These are phyloP conservation scores for Trichoderma sp. DNA, from an alignment of 2,329 filamentous ascomycete genomes.

Conservation along the genomic window DNA sequence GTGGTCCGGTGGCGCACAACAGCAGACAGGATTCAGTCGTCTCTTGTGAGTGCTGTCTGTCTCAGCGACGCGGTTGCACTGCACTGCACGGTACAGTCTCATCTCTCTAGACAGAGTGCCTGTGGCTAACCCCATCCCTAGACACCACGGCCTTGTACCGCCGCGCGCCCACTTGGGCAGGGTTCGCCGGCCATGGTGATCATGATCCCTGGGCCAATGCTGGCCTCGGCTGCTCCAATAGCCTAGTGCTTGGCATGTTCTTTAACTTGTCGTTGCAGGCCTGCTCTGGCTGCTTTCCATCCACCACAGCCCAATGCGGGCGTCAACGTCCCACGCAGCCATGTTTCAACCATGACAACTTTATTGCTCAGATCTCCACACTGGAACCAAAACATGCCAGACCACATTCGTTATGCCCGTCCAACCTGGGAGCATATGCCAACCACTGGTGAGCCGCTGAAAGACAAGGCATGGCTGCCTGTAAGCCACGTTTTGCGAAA, in stretches of 20 bases:
- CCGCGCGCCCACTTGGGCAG: conserved; percentile 1
- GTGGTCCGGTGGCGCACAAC: conserved; percentile 7
- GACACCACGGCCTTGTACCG: background rate
- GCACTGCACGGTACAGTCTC: conserved; percentile 13
- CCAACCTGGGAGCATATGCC: background rate
- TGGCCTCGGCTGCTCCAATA: conserved; percentile 7
- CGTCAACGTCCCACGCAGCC: conserved; percentile 14
- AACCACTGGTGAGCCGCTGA: background rate
- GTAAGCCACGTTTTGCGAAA: background rate
- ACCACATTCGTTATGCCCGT: background rate
- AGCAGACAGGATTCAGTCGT: background rate
- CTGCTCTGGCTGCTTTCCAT: background rate
- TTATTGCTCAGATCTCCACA: conserved; percentile 17
- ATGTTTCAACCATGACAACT: conserved; percentile 12
- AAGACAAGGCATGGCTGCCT: background rate
- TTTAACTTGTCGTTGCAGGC: background rate
- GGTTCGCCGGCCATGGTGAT: conserved; percentile 11
- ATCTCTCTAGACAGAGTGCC: background rate
- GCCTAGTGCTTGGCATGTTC: conserved; percentile 15
- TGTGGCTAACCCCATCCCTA: background rate
- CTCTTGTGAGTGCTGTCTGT: background rate
- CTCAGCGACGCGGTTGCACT: background rate
- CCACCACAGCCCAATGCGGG: conserved; percentile 13
- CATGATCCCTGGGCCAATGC: background rate
- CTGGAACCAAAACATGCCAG: conserved; percentile 3